These are phyloP conservation scores for Ceratobasidium sp. DNA, from an alignment of 1,284 basidiomycete genomes.

Conservation along the genomic window DNA sequence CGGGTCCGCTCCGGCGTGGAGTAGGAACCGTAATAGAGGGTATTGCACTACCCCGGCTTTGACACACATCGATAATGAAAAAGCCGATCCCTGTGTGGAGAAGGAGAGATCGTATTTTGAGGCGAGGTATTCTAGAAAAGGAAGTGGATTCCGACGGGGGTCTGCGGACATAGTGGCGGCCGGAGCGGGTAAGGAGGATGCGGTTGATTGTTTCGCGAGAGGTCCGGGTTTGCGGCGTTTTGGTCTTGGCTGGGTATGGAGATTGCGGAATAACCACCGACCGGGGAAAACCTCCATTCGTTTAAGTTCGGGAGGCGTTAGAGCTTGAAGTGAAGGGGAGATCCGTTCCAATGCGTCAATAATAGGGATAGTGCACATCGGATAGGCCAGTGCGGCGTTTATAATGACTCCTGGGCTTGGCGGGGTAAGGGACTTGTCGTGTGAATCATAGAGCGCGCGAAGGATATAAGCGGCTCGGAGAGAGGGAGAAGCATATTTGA, in stretches of 20 bases:
- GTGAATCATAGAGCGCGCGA: background rate
- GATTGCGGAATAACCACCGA: constrained; percentile 40
- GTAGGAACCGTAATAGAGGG: constrained; percentile 76
- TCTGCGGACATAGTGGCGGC: background rate
- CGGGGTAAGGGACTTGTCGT: background rate
- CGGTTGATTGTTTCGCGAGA: background rate
- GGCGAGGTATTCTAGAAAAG: constrained; percentile 18
- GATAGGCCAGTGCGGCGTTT: constrained; percentile 33
- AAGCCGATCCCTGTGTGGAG: constrained; percentile 31
- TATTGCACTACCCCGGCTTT: constrained; percentile 34
- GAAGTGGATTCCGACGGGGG: constrained; percentile 17
- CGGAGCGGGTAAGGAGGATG: too few species aligned
- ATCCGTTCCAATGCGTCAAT: constrained; percentile 35
- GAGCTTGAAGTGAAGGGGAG: background rate
- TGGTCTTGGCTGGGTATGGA: constrained; percentile 8
- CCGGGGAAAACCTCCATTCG: constrained; percentile 19
- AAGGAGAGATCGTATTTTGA: constrained; percentile 19
- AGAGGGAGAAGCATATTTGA: constrained; percentile 36
- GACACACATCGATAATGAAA: constrained; percentile 35
- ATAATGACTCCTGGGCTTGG: constrained; percentile 5
- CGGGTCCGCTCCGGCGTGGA: constrained; percentile 80
- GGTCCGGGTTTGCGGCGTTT: constrained; percentile 31
- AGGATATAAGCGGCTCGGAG: constrained; percentile 30
- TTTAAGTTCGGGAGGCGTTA: constrained; percentile 12
- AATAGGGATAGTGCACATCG: constrained; percentile 25